Evolutionary conservation across 1,139 yeast species (phyloP), one percentile per base, ranked within the genome.

Genomic region (Blastobotrys indianensis): DNA sequence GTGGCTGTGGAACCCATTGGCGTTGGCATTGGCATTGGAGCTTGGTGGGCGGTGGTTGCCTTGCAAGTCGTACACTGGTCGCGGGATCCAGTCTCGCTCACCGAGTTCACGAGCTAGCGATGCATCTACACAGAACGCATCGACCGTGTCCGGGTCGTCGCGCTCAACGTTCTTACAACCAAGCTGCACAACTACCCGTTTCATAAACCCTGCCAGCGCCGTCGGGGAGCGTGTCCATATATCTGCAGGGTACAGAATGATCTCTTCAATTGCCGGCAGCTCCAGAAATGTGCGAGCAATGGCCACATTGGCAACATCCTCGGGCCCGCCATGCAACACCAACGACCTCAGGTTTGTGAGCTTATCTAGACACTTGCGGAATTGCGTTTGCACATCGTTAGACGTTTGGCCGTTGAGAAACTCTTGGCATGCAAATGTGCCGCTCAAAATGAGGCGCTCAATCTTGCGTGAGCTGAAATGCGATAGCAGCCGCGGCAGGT

Each of bases 351-450:
- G 43, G 10, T 32, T 12, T 4, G 12, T 12, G 25, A 34, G 20
- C 38, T 30, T 16, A 5, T 30, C 29, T 10, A 40, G 9, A 15
- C 16, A 20, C 17, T 15, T 15, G 15, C 32, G 32, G 32, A 40
- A 32, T 2, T 34, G 38, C 23, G 32, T 37, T 8, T 13, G 29
- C 6, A 40, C 32, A 9, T 40, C 43, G 12, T 11, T 16, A 7
- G 33, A 29, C 12, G 38, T 20, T 16, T 33, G 32, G 10, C 32
- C 32, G 6, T 23, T 31, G 32, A 40, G 4, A 23, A 23, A 40
- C 37, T 40, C 38, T 16, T 40, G 43, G 38, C 43, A 40, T 12
- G 29, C 38, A 29, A 40, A 40, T n/a, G 43, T 33, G 38, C 43
- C 43, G 29, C 37, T 40, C 13, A 40, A 13, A 3, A 40, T 33